These are phyloP conservation scores for Plectranthus barbatus DNA, from an alignment of 257 asterid species.

Conservation along the genomic window DNA sequence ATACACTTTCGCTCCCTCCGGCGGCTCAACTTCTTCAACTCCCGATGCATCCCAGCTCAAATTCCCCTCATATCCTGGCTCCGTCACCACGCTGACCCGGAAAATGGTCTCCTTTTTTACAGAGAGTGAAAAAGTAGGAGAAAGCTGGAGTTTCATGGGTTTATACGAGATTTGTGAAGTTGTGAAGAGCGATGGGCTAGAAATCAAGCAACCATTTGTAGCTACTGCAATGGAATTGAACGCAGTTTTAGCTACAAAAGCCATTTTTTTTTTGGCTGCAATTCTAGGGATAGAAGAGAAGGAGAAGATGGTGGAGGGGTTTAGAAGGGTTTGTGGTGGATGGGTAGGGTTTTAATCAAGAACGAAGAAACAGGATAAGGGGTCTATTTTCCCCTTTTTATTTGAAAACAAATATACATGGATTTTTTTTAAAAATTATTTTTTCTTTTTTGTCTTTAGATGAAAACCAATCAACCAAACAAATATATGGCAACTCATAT, in stretches of 20 bases:
- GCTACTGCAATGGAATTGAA: constrained; percentile 51
- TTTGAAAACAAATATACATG: neutral
- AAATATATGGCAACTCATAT: neutral
- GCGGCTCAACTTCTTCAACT: constrained; percentile 32
- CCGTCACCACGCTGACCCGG: constrained; percentile 34
- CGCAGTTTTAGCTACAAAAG: constrained; percentile 33
- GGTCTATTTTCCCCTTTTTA: neutral
- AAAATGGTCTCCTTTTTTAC: constrained; percentile 23
- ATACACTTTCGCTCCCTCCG: constrained; percentile 74
- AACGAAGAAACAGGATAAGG: constrained; percentile 19
- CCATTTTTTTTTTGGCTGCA: constrained; percentile 28
- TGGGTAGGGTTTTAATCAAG: constrained; percentile 1
- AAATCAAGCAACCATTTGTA: constrained; percentile 45
- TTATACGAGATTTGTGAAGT: constrained; percentile 34
- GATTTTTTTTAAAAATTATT: too few relatives aligned
- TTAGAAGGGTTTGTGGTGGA: constrained; percentile 15
- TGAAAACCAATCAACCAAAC: neutral
- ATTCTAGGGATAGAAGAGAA: neutral
- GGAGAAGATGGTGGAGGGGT: constrained; percentile 16
- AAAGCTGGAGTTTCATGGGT: constrained; percentile 36
- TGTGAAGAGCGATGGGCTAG: constrained; percentile 46
- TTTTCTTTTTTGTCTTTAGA: neutral
- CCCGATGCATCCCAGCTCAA: constrained; percentile 25
- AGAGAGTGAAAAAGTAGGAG: constrained; percentile 14
- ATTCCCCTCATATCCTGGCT: constrained; percentile 15